Conservation (phyloP, 2,329 filamentous ascomycete species). For the Colletotrichum truncatum region DNA sequence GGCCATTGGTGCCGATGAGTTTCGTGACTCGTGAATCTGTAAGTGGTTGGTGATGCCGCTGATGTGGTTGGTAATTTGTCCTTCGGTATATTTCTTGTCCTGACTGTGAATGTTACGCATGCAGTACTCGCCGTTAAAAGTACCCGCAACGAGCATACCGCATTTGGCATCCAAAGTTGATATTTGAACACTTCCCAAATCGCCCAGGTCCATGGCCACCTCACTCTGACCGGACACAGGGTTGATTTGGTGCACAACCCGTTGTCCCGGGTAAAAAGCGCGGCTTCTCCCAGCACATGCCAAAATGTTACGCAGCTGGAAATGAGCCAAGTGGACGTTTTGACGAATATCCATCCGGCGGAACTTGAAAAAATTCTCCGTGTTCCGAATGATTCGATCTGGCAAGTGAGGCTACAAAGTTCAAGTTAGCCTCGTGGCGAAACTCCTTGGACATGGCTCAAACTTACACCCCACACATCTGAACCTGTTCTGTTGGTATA, state of each 20-base stretch:
- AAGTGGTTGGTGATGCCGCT: constrained; percentile 74
- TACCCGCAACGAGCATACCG: constrained; percentile 67
- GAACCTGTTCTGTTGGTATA: constrained; percentile 63
- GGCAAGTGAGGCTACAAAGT: constrained; percentile 32
- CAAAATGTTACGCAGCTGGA: constrained; percentile 71
- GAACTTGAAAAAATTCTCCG: constrained; percentile 66
- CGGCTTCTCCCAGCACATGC: constrained; percentile 64
- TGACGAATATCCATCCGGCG: constrained; percentile 63
- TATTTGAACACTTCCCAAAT: constrained; percentile 50
- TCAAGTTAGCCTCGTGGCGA: constrained; percentile 13
- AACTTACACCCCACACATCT: constrained; percentile 58
- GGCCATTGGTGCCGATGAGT: constrained; percentile 60
- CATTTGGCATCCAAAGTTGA: constrained; percentile 62
- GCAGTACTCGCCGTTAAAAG: constrained; percentile 65
- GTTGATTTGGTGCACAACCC: constrained; percentile 62
- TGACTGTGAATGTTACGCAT: constrained; percentile 56
- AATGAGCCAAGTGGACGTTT: constrained; percentile 68
- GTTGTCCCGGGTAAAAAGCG: constrained; percentile 64
- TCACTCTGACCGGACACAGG: constrained; percentile 56
- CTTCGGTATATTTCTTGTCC: constrained; percentile 48
- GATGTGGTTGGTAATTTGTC: constrained; percentile 55
- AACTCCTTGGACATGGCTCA: neutral
- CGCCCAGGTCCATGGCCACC: constrained; percentile 53
- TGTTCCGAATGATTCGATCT: constrained; percentile 46
- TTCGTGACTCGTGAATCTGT: constrained; percentile 64